Conservation (phyloP, 257 asterid species). For the Solanum medicagineum region DNA sequence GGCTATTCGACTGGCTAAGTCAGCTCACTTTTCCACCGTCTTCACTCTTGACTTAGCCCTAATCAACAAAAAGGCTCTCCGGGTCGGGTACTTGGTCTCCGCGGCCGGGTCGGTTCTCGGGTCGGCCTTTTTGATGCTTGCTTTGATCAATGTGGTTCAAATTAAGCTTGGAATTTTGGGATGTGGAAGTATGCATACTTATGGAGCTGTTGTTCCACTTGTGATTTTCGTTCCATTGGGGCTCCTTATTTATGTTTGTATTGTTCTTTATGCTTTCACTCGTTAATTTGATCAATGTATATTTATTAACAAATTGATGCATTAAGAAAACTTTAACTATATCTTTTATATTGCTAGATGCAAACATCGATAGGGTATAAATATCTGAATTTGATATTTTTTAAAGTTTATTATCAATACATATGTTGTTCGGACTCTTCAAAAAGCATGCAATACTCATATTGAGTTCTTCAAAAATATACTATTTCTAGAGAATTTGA, state of each 20-base stretch:
- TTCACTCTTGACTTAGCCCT: conserved; percentile 56
- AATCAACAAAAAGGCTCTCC: conserved; percentile 39
- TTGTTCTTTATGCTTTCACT: conserved; percentile 67
- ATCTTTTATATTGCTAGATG: not conserved
- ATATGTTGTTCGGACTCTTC: too few relatives aligned
- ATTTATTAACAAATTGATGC: not conserved
- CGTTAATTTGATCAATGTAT: conserved; percentile 13
- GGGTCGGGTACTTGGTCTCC: conserved; percentile 73
- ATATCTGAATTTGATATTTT: not conserved
- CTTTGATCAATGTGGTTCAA: conserved; percentile 73
- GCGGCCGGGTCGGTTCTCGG: conserved; percentile 78
- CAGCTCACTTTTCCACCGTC: conserved; percentile 23
- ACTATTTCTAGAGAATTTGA: too few relatives aligned
- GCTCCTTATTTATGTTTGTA: conserved; percentile 51
- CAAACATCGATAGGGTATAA: not conserved
- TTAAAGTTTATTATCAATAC: too few relatives aligned
- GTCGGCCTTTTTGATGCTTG: conserved; percentile 66
- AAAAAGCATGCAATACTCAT: too few relatives aligned
- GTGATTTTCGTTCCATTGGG: conserved; percentile 60
- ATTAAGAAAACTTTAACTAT: not conserved
- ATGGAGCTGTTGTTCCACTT: conserved; percentile 75
- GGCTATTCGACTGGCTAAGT: conserved; percentile 40
- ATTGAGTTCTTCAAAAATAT: too few relatives aligned
- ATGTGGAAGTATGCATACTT: conserved; percentile 56
- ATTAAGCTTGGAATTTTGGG: conserved; percentile 72